Percentiles rank a stretch among this genome's conserved stretches.
These are phyloP conservation scores for Ceratocystis alfenasii DNA, from an alignment of 2,329 filamentous ascomycete species.

Conservation along the genomic window DNA sequence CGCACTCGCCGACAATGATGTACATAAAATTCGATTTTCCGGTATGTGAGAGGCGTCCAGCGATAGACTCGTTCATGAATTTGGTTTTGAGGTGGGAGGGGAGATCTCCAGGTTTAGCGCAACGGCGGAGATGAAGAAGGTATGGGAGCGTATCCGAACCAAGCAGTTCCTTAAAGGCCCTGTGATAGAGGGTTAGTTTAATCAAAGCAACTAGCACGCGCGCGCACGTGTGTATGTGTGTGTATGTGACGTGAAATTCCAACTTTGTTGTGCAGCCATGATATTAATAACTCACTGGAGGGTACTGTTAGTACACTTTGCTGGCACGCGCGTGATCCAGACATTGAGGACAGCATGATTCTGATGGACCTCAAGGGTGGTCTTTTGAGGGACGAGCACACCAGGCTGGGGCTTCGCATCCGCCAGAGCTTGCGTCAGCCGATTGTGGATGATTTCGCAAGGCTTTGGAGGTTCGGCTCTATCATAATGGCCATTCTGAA, in stretches of 20 bases:
- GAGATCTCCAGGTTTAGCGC: slow-evolving; percentile 58
- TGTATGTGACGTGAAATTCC: too few species aligned
- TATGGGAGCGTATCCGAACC: slow-evolving; percentile 48
- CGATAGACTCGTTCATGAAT: slow-evolving; percentile 46
- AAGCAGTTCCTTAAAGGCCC: slow-evolving; percentile 22
- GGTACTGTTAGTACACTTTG: slow-evolving; percentile 50
- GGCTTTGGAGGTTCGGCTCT: slow-evolving; percentile 22
- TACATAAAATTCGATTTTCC: slow-evolving; percentile 50
- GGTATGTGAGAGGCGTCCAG: slow-evolving; percentile 45
- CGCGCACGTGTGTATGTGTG: too few species aligned
- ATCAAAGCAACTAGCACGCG: too few species aligned
- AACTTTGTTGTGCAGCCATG: too few species aligned
- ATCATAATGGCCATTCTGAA: slow-evolving; percentile 22
- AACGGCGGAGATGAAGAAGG: slow-evolving; percentile 61
- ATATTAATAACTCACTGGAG: slow-evolving; percentile 18
- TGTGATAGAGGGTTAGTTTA: background rate
- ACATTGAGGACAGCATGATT: slow-evolving; percentile 48
- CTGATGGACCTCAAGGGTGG: slow-evolving; percentile 49
- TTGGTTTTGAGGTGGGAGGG: slow-evolving; percentile 52
- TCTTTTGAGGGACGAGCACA: slow-evolving; percentile 51
- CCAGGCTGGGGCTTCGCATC: slow-evolving; percentile 33
- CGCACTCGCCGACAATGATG: slow-evolving; percentile 40
- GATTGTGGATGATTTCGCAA: slow-evolving; percentile 28
- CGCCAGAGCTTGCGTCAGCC: slow-evolving; percentile 31
- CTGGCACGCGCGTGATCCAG: slow-evolving; percentile 60